A percentile compares a stretch with the other conserved stretches of the same genome.
Evolutionary conservation across 2,329 filamentous ascomycete genomes (phyloP).

Genomic region (Calonectria henricotiae): DNA sequence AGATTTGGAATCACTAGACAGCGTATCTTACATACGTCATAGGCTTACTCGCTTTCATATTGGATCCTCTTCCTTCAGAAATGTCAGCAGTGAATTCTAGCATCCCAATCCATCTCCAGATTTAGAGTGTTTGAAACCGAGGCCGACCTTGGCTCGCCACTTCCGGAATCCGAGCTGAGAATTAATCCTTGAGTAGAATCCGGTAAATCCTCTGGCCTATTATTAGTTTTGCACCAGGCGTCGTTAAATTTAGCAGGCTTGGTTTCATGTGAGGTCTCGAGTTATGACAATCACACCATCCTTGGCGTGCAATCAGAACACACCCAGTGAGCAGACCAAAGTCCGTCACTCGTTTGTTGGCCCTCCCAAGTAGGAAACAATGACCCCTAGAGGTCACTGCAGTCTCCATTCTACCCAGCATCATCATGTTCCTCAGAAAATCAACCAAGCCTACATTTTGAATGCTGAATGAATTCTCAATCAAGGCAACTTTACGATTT

Average conservation of each 20-base stretch:
- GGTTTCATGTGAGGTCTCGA: neutral
- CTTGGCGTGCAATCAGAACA: too few species aligned
- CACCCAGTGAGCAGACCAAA: too few species aligned
- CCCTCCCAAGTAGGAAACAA: too few species aligned
- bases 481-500: too few species aligned
- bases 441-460: too few species aligned
- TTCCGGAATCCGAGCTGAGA: neutral
- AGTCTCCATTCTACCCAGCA: too few species aligned
- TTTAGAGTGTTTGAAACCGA: neutral
- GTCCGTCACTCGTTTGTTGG: too few species aligned
- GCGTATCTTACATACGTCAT: conserved; percentile 5
- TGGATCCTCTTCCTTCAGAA: neutral
- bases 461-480: too few species aligned
- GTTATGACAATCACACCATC: too few species aligned
- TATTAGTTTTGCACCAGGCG: neutral
- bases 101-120: conserved; percentile 17
- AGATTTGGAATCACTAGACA: conserved; percentile 6
- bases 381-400: too few species aligned
- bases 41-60: neutral
- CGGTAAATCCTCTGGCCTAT: neutral
- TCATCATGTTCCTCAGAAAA: too few species aligned
- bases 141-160: neutral
- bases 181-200: neutral
- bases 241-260: neutral
- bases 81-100: conserved; percentile 4